These are phyloP conservation scores for Chamaecyparis obtusa DNA, from an alignment of 75 land plant species.

Conservation along the genomic window DNA sequence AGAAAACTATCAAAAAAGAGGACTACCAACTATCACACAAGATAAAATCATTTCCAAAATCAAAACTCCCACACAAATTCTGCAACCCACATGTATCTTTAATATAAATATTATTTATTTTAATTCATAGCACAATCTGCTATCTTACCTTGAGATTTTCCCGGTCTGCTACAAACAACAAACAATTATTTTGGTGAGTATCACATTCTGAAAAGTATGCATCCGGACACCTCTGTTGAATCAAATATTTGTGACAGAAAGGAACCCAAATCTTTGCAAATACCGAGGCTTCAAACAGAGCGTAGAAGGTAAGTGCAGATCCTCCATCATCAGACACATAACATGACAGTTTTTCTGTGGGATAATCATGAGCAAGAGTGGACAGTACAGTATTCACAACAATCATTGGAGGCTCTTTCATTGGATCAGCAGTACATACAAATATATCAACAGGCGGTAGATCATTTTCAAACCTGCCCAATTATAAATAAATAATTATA, in stretches of 20 bases:
- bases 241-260: no score
- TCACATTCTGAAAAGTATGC: no score
- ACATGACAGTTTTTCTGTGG: constrained; percentile 15
- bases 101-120: no score
- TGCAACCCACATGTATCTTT: background rate
- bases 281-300: constrained; percentile 21
- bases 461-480: constrained; percentile 27
- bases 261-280: constrained; percentile 11
- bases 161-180: background rate
- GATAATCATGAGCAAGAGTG: constrained; percentile 23
- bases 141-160: constrained; percentile 24
- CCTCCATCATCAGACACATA: constrained; percentile 29
- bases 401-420: constrained; percentile 10
- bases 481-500: background rate
- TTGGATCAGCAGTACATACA: background rate
- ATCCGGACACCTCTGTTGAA: no score
- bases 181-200: background rate
- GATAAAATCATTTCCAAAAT: no score
- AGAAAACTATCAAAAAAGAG: no score
- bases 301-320: constrained; percentile 17
- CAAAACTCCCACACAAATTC: background rate
- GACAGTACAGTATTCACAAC: constrained; percentile 3
- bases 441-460: constrained; percentile 3
- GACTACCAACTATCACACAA: no score
- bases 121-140: no score